These are phyloP conservation scores for Trypanosoma scelopori DNA, from an alignment of 208 protist genomes.

Conservation along the genomic window DNA sequence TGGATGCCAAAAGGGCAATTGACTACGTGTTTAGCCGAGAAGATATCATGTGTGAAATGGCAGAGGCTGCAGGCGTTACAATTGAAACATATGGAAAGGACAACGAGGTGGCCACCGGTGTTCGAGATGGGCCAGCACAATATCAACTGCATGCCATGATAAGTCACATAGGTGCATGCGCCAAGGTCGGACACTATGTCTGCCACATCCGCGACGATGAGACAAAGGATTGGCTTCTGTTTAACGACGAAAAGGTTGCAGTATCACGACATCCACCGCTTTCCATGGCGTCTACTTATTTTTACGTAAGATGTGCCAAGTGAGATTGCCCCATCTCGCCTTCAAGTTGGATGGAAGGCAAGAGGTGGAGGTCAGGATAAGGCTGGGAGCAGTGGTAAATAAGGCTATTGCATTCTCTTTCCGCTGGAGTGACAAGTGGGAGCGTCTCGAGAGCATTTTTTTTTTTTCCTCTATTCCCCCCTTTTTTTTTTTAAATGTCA, in stretches of 20 bases:
- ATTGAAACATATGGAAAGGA: constrained; percentile 1
- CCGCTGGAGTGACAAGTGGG: too few species aligned
- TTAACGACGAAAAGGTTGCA: constrained; percentile 96
- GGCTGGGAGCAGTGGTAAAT: too few species aligned
- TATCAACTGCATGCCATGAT: constrained; percentile 89
- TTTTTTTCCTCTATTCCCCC: not conserved
- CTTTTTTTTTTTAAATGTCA: constrained; percentile 3
- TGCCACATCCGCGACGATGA: constrained; percentile 81
- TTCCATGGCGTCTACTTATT: constrained; percentile 91
- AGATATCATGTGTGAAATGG: constrained; percentile 63
- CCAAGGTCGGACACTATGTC: constrained; percentile 90
- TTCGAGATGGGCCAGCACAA: constrained; percentile 49
- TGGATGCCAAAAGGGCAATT: constrained; percentile 93
- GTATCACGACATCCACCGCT: constrained; percentile 87
- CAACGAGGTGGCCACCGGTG: not conserved
- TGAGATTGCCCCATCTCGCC: not conserved
- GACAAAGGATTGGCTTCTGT: constrained; percentile 89
- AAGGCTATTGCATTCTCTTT: too few species aligned
- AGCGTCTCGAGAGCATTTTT: too few species aligned
- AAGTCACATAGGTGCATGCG: constrained; percentile 90
- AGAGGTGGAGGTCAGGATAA: not conserved
- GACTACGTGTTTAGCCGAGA: constrained; percentile 97
- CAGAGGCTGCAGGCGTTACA: constrained; percentile 13
- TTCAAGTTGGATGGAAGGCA: too few species aligned
- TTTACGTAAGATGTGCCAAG: constrained; percentile 70